phyloP scores from a whole-genome alignment of 2,329 filamentous ascomycete genomes.

The Coniochaeta hoffmannii region DNA sequence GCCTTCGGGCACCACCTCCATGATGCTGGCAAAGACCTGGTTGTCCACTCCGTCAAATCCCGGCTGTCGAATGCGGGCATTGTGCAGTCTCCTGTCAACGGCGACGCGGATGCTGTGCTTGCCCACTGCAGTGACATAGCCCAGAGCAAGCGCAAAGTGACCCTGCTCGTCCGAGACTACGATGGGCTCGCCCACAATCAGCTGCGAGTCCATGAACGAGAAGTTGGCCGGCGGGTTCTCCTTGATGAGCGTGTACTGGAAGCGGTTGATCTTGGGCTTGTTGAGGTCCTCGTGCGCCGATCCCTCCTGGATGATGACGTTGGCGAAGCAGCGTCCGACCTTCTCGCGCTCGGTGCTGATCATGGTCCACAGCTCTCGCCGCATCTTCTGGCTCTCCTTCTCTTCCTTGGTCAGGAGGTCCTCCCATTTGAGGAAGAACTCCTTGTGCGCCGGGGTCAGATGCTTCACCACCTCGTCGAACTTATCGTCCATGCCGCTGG shows the following conservation, averaged over 20 bases:
- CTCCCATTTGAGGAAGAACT: slow-evolving; percentile 95
- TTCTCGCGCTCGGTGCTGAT: slow-evolving; percentile 80
- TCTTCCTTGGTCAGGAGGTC: slow-evolving; percentile 89
- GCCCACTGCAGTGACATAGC: slow-evolving; percentile 74
- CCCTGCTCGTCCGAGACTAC: slow-evolving; percentile 95
- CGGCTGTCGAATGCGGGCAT: slow-evolving; percentile 66
- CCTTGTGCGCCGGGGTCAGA: slow-evolving; percentile 64
- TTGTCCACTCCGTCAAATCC: slow-evolving; percentile 72
- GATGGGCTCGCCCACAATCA: slow-evolving; percentile 80
- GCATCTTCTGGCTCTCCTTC: slow-evolving; percentile 77
- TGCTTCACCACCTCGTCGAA: slow-evolving; percentile 77
- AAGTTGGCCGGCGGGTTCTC: slow-evolving; percentile 53
- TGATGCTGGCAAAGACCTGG: slow-evolving; percentile 84
- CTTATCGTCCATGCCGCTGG: slow-evolving; percentile 71
- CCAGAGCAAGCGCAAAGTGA: slow-evolving; percentile 90
- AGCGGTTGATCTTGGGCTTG: slow-evolving; percentile 82
- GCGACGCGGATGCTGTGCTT: slow-evolving; percentile 75
- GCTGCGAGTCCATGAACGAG: slow-evolving; percentile 86
- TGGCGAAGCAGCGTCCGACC: slow-evolving; percentile 81
- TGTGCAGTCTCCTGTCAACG: slow-evolving; percentile 84
- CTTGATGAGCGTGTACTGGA: slow-evolving; percentile 78
- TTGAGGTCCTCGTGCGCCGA: slow-evolving; percentile 63
- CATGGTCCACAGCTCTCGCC: slow-evolving; percentile 95
- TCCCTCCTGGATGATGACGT: slow-evolving; percentile 75
- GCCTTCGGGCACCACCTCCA: slow-evolving; percentile 66